Evolutionary conservation across 331 rosid genomes (phyloP), one percentile per base, ranked within the genome.

Genomic region (Telfairia occidentalis): DNA sequence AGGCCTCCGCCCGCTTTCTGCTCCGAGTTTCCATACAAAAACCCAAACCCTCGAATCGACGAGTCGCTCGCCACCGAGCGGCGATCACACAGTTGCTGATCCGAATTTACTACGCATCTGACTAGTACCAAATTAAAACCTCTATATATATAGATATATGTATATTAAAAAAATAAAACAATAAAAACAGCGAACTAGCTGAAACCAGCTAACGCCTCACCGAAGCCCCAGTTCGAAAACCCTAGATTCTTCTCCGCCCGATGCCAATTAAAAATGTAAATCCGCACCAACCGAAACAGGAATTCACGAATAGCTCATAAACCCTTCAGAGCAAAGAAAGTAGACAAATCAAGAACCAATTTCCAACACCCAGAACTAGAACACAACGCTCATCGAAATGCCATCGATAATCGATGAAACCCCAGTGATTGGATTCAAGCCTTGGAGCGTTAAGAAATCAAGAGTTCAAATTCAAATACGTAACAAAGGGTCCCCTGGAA

Each of bases 1-100:
- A 88, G 85, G 97, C 99, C 99, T 95, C 99, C 96, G 97, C 97
- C 99, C 97, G 93, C 97, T 95, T 95, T 86, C 96, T 97, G 90
- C 99, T 95, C 76, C 99, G 99, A 92, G 99, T 95, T 95, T 95
- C 99, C 99, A 95, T 95, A 95, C 99, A 95, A 95, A 82, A 90
- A 88, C 96, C 87, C 85, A 87, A 92, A 89, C 92, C 97, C 84
- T 80, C 83, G 77, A 83, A 82, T 78, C 61, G 87, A 78, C 65
- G 63, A 84, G 85, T 89, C 97, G 98, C 92, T 89, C 96, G 89
- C 88, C 84, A 66, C 87, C 82, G 90, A 86, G 97, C 97, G 96
- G 81, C 81, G 77, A 85, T 90, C 86, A 89, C 85, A 60, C 81
- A 76, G 65, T 67, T 58, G 53, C 73, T 54, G 87, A 87, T 85